Evolutionary conservation across 495 filamentous ascomycete species (phyloP).

Genomic region (Bombardia bombarda): DNA sequence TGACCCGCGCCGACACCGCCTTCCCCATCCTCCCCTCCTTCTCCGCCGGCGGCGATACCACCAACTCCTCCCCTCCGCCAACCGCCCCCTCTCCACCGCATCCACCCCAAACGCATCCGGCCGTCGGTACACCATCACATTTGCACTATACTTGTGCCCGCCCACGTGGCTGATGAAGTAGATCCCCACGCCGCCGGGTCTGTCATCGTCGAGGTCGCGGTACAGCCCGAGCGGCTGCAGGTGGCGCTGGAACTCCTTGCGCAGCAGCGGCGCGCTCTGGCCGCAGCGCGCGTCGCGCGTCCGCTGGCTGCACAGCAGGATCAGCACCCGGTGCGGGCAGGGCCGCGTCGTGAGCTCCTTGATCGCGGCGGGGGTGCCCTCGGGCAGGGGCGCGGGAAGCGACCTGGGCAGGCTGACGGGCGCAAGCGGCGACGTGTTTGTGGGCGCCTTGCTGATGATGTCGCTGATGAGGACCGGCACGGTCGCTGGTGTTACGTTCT

Average conservation of each 20-base stretch:
- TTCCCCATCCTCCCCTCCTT: conserved; percentile 10
- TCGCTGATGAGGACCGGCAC: conserved; percentile 64
- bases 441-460: conserved; percentile 65
- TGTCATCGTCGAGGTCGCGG: conserved; percentile 77
- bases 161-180: conserved; percentile 96
- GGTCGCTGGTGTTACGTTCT: conserved; percentile 72
- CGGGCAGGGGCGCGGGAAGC: conserved; percentile 48
- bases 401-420: conserved; percentile 26
- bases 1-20: conserved; percentile 58
- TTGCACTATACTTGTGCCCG: conserved; percentile 89
- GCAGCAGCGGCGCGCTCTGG: conserved; percentile 79
- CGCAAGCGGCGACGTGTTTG: conserved; percentile 62
- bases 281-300: conserved; percentile 94
- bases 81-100: conserved; percentile 26
- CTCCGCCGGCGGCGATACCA: conserved; percentile 3
- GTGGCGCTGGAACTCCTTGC: conserved; percentile 82
- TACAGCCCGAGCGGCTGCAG: conserved; percentile 75
- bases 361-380: conserved; percentile 16
- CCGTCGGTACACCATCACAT: conserved; percentile 81
- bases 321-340: conserved; percentile 73
- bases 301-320: conserved; percentile 88
- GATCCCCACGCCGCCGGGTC: conserved; percentile 84
- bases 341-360: conserved; percentile 55
- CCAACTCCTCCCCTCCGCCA: conserved; percentile 21
- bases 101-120: conserved; percentile 52